These are phyloP conservation scores for Trebouxia sp. DNA, from an alignment of 139 green algal genomes.

Conservation along the genomic window DNA sequence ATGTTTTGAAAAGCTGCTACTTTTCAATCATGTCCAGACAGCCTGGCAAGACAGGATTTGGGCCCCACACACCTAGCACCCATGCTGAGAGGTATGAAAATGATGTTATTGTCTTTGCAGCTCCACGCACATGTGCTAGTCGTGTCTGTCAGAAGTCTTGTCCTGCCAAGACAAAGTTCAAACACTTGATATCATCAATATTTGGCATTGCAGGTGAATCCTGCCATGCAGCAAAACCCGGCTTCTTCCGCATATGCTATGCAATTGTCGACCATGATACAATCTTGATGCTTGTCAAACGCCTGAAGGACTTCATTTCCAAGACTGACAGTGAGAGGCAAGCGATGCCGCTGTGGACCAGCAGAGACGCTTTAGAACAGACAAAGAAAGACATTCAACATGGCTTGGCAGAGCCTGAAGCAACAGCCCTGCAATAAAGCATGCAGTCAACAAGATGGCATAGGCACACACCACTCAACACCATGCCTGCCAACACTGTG, in stretches of 20 bases:
- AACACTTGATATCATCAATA: no score
- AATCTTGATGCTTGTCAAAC: slow-evolving; percentile 11
- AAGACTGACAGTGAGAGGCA: neutral
- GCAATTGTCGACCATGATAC: slow-evolving; percentile 56
- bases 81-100: no score
- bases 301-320: neutral
- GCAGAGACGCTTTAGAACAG: neutral
- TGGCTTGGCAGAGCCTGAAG: neutral
- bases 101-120: no score
- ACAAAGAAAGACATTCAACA: neutral
- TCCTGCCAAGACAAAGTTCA: no score
- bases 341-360: neutral
- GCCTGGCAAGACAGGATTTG: no score
- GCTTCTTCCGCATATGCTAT: slow-evolving; percentile 82
- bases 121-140: no score
- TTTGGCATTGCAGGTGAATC: slow-evolving; percentile 47
- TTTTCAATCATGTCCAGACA: no score
- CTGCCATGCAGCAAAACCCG: slow-evolving; percentile 67
- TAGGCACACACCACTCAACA: no score
- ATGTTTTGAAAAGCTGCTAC: neutral
- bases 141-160: no score
- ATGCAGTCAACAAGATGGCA: no score
- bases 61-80: no score
- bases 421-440: neutral
- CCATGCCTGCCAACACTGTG: no score